phyloP scores from a whole-genome alignment of 2,329 filamentous ascomycete genomes.

The Trichoderma hamatum region DNA sequence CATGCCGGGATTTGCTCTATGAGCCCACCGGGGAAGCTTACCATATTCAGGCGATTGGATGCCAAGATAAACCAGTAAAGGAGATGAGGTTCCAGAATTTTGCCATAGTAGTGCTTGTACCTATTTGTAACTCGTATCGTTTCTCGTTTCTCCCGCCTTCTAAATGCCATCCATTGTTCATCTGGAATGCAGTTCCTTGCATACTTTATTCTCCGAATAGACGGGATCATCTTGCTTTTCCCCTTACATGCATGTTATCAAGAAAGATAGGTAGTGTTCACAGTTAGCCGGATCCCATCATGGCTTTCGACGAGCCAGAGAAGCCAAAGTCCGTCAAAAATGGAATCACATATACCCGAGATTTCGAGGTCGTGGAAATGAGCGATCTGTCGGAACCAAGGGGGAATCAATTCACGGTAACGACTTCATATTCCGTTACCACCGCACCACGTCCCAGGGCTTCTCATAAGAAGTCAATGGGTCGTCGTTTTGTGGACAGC shows the following conservation, averaged over 20 bases:
- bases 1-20: background rate
- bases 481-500: constrained; percentile 7
- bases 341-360: constrained; percentile 14
- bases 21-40: background rate
- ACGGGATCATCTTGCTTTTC: background rate
- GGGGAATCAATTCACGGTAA: background rate
- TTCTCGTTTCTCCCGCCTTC: background rate
- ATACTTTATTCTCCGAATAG: constrained; percentile 3
- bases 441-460: background rate
- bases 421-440: constrained; percentile 6
- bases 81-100: background rate
- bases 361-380: constrained; percentile 15
- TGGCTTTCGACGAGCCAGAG: constrained; percentile 7
- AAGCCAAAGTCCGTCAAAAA: constrained; percentile 17
- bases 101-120: background rate
- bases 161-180: background rate
- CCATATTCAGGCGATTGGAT: background rate
- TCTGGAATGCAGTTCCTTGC: background rate
- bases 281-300: background rate
- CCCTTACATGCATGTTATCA: background rate
- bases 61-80: background rate
- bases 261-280: background rate
- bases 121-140: background rate
- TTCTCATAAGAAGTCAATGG: constrained; percentile 13
- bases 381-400: background rate